Base-by-base conservation (phyloP, 164 flowering plant species). In the Saururus chinensis region DNA sequence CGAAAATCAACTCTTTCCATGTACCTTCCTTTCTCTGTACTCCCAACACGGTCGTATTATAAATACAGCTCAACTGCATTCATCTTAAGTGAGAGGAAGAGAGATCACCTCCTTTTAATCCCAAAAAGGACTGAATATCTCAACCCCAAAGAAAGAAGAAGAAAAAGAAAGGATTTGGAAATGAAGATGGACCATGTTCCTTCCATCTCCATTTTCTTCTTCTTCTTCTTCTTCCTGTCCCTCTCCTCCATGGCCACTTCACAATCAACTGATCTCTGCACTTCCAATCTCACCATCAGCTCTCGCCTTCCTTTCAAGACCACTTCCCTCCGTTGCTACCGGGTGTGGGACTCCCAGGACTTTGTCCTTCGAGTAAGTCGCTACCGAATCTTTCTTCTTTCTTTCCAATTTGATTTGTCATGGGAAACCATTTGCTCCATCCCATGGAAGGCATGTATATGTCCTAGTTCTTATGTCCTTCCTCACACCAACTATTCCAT, bases 361-460 rank as follows among this genome's bases (percentile, higher is more conserved):
- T 81, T 42, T 75, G 70, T 74, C 66, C 82, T 81, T 40, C 63
- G 84, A 66, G 84, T 81, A 71, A 70, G 79, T 63, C 19, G 8
- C 3, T 30, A 30, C 4, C 56, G 5, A 49, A 54, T 57, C 40
- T 0, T 26, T 51, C 24, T 0, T 9, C 25, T 60, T 3, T 48
- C 63, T 51, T 13, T 19, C 26, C 54, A 23, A 20, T 7, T 55
- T 19, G n/a, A 1, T 59, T 35, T 20, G 17, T 8, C 11, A 6
- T 64, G 40, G 17, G n/a, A 22, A 7, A 40, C 9, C 7, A 51
- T 48, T 20, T 7, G 16, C 10, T 56, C 37, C 6, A 30, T 30
- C 37, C 37, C 2, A 30, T 30, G 2, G 37, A 30, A 30, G 37
- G 37, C 37, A 30, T 30, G 37, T 2, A 30, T 30, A 30, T 2